Base-by-base conservation (phyloP, 1,139 yeast genomes). In the Blastobotrys persicus region DNA sequence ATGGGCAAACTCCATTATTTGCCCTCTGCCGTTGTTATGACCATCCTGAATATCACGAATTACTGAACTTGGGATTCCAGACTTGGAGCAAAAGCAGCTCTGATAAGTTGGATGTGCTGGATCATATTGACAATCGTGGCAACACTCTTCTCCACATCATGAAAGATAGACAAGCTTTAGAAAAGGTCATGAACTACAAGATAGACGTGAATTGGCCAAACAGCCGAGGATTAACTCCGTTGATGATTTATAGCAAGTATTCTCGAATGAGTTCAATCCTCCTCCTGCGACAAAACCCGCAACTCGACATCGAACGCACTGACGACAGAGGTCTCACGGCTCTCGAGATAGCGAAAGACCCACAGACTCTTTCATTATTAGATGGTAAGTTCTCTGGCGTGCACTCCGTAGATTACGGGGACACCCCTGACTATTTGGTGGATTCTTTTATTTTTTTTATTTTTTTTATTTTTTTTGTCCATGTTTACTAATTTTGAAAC, bases 1-100 rank as follows among this genome's bases (percentile, higher is more conserved):
- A 78, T 54, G 81, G 83, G 0, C 88, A 87, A 56, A 88, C 98
- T 0, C 96, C 98, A 0, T 68, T 91, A 12, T 82, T 86, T 65
- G 78, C 88, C 4, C 66, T 88, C 3, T 81, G 88, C 57, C 72
- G 96, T 45, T 82, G 92, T 55, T 91, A 91, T 66, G 97, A 91
- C 62, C 92, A 87, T 58, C 69, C 78, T 0, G 67, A 80, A 23
- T 91, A 91, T 62, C 65, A 71, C 1, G 64, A 63, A 1, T 65
- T 89, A 59, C 66, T 88, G 2, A 54, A 61, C 12, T 64, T 62
- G 2, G 80, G 82, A 0, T 76, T 85, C 49, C 56, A 64, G 0
- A 71, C 77, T 2, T 60, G 65, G 62, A 62, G 65, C 31, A 51
- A 58, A 2, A 57, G 32, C 9, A 28, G 38, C 3, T 37, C 41